Base-by-base conservation (phyloP, 1,284 basidiomycete species). In the Schizopora paradoxa region DNA sequence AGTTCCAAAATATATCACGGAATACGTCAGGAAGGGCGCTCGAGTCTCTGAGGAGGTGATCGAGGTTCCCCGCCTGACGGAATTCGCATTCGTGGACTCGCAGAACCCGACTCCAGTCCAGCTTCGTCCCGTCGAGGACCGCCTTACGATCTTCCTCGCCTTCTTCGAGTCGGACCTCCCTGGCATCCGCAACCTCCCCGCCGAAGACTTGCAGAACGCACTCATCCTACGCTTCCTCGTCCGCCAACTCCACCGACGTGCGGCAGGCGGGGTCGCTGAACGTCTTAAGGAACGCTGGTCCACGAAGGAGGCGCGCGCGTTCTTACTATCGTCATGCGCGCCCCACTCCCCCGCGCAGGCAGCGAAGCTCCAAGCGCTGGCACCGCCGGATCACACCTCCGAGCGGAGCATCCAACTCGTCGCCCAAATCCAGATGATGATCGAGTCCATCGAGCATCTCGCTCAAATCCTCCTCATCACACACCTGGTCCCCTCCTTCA, bases 21-120 rank as follows among this genome's bases (percentile, higher is more conserved):
- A 92, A 57, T 86, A 87, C 52, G 58, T 85, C 31, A 79, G 90
- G 13, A 77, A 82, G 22, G 86, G 88, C 3, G 76, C 77, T 1
- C 73, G 83, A 27, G 68, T 86, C 46, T 76, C 75, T 3, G 59
- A 75, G 16, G 79, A 84, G 50, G 66, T 68, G n/a, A 66, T 87
- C 5, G 46, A 51, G 0, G 76, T 87, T 4, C 66, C 66, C 11
- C 58, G 72, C 4, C 56, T 86, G 25, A 52, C 27, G 43, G 57
- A 64, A 50, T 32, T 59, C 11, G 55, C 54, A 22, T 55, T 62
- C 32, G 58, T 61, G 27, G 48, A 56, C 25, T 54, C 63, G 14
- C 25, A 11, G 52, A 57, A 29, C 59, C 60, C n/a, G 23, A 58
- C 29, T 14, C 58, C 61, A 11, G 42, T 71, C 40, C 65, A 77